These are phyloP conservation scores for Chlamydomonas reinhardtii DNA, from an alignment of 163 green algal species.

Conservation along the genomic window DNA sequence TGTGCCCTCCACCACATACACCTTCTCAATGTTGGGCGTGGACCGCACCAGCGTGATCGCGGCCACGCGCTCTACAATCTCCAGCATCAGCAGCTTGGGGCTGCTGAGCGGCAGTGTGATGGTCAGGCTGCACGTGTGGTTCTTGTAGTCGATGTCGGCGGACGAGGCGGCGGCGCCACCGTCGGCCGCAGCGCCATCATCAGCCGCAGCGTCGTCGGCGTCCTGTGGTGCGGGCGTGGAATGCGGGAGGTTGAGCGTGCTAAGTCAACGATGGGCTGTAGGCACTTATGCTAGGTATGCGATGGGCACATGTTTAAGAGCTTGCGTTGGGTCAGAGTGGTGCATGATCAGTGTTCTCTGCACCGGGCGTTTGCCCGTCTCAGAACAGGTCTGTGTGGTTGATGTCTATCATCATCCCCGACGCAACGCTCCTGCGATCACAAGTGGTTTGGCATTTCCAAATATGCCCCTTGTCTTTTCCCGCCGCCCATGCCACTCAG, in stretches of 20 bases:
- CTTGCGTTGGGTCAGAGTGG: conserved; percentile 56
- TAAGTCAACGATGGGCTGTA: too few species aligned
- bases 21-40: conserved; percentile 65
- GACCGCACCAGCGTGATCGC: conserved; percentile 70
- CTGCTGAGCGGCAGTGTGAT: conserved; percentile 73
- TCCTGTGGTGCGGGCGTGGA: conserved; percentile 20
- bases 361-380: conserved; percentile 6
- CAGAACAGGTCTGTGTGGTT: conserved; percentile 62
- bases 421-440: too few species aligned
- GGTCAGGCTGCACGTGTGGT: conserved; percentile 20
- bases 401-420: conserved; percentile 26
- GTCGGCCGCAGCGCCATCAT: background rate
- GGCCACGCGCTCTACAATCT: conserved; percentile 88
- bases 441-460: background rate
- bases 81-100: conserved; percentile 92
- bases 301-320: too few species aligned
- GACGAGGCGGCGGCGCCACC: background rate
- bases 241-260: too few species aligned
- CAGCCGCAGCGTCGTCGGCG: background rate
- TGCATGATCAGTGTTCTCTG: conserved; percentile 58
- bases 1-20: conserved; percentile 72
- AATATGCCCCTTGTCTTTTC: too few species aligned
- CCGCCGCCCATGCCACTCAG: too few species aligned
- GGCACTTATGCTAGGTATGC: too few species aligned
- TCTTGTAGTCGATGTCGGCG: conserved; percentile 32